Evolutionary conservation across 2,329 filamentous ascomycete genomes (phyloP).

Genomic region (Intubia oerlemansii): DNA sequence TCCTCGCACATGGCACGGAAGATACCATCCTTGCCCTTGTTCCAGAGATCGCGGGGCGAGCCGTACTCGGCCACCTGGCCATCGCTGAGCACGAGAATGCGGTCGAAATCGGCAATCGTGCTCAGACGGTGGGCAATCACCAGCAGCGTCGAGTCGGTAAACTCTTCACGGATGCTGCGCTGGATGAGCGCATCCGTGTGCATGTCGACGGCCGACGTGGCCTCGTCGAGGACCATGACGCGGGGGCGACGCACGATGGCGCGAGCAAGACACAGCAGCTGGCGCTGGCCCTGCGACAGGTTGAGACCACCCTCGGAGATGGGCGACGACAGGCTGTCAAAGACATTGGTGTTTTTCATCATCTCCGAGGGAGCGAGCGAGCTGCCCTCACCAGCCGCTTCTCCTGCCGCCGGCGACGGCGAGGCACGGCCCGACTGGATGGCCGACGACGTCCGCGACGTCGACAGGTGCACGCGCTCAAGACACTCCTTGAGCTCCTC

Average conservation of each 20-base stretch:
- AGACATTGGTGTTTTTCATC: constrained; percentile 38
- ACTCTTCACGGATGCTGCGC: constrained; percentile 49
- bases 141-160: constrained; percentile 43
- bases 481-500: constrained; percentile 48
- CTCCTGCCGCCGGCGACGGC: constrained; percentile 10
- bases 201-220: constrained; percentile 63
- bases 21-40: constrained; percentile 23
- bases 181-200: constrained; percentile 54
- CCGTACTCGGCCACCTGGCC: constrained; percentile 48
- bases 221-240: constrained; percentile 64
- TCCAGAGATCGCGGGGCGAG: constrained; percentile 38
- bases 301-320: constrained; percentile 56
- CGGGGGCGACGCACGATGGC: constrained; percentile 52
- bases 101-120: constrained; percentile 59
- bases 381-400: too few relatives aligned
- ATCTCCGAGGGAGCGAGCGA: constrained; percentile 13
- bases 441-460: constrained; percentile 11
- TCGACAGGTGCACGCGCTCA: constrained; percentile 42
- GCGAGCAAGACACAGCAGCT: constrained; percentile 53
- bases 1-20: constrained; percentile 44
- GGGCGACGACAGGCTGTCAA: constrained; percentile 36
- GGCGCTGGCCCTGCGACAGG: constrained; percentile 54
- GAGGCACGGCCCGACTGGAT: constrained; percentile 18
- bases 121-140: constrained; percentile 59
- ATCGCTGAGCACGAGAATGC: constrained; percentile 49